phyloP scores from a whole-genome alignment of 2,329 filamentous ascomycete genomes.

The Sordariomycetes sp. region DNA sequence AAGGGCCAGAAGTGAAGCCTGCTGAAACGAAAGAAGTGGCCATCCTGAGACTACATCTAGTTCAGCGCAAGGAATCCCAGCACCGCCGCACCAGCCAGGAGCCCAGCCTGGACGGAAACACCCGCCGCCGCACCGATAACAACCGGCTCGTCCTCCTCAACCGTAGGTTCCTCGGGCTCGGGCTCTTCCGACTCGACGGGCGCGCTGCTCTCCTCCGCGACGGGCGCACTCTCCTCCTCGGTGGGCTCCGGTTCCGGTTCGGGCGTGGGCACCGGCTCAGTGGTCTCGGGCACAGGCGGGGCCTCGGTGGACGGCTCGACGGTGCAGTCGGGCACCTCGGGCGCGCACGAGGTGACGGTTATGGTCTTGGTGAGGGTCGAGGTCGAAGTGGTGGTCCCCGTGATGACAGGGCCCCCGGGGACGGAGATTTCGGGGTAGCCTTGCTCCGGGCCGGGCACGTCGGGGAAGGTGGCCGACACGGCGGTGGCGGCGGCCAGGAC shows the following conservation, averaged over 20 bases:
- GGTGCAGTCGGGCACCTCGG: constrained; percentile 9
- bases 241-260: background rate
- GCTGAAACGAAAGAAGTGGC: background rate
- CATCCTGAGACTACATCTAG: background rate
- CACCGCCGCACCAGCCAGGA: constrained; percentile 7
- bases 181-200: background rate
- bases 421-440: background rate
- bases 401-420: constrained; percentile 3
- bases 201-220: background rate
- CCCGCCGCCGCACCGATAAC: background rate
- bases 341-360: constrained; percentile 9
- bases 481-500: constrained; percentile 4
- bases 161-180: constrained; percentile 4
- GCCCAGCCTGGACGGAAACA: constrained; percentile 5
- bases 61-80: constrained; percentile 8
- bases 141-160: background rate
- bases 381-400: constrained; percentile 8
- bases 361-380: constrained; percentile 8
- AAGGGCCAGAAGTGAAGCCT: background rate
- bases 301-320: constrained; percentile 4
- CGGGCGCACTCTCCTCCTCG: background rate
- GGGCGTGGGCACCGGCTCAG: too few relatives aligned
- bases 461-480: constrained; percentile 2
- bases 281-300: too few relatives aligned
- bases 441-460: background rate